phyloP scores from a whole-genome alignment of 2,329 filamentous ascomycete genomes.

The Alternaria sp. region DNA sequence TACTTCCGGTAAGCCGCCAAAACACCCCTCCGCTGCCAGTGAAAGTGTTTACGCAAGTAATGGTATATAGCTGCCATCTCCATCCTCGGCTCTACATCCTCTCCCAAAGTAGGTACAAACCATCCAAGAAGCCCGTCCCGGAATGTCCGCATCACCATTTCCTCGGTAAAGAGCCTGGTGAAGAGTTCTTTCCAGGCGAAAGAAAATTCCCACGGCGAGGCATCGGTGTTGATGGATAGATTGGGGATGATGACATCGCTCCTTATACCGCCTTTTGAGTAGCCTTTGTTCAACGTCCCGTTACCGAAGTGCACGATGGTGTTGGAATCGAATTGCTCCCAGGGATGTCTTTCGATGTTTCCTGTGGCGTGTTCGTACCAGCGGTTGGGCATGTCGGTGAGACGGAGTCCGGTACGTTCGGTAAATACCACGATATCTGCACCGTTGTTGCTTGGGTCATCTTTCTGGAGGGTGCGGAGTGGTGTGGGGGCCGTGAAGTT shows the following conservation, averaged over 20 bases:
- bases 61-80: background rate
- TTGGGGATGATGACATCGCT: slow-evolving; percentile 1
- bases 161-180: slow-evolving; percentile 6
- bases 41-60: background rate
- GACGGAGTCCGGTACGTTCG: too few species aligned
- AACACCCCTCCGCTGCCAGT: background rate
- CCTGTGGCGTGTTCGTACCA: too few species aligned
- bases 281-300: background rate
- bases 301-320: background rate
- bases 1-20: background rate
- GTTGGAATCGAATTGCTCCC: background rate
- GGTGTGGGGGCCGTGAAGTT: too few species aligned
- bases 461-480: too few species aligned
- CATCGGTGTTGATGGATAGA: background rate
- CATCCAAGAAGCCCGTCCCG: too few species aligned
- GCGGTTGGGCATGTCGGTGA: too few species aligned
- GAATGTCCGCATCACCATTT: background rate
- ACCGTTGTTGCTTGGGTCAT: too few species aligned
- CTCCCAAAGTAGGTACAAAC: too few species aligned
- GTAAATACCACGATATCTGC: too few species aligned
- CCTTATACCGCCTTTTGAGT: slow-evolving; percentile 4
- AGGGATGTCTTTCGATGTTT: too few species aligned
- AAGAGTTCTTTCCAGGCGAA: slow-evolving; percentile 11
- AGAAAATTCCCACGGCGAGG: background rate
- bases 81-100: too few species aligned